These are phyloP conservation scores for Apiospora hydei DNA, from an alignment of 2,329 filamentous ascomycete genomes.

Conservation along the genomic window DNA sequence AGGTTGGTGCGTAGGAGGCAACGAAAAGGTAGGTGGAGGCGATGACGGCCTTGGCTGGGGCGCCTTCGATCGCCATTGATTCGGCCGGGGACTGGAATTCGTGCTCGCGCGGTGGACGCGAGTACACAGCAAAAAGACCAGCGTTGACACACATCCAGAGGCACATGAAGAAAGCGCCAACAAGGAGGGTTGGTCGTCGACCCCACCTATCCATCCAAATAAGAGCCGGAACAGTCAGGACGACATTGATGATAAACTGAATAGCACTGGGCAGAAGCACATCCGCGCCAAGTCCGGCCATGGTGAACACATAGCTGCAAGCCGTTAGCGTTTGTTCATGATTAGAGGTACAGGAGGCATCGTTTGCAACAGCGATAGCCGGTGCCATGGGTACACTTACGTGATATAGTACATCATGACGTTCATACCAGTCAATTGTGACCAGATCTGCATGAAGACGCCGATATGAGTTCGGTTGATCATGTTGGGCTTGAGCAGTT, in stretches of 20 bases:
- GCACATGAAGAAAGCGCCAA: slow-evolving; percentile 71
- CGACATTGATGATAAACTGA: slow-evolving; percentile 80
- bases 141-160: slow-evolving; percentile 56
- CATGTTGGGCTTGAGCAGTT: slow-evolving; percentile 78
- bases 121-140: slow-evolving; percentile 53
- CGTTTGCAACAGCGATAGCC: neutral
- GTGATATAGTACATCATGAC: slow-evolving; percentile 76
- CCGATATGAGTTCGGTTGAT: slow-evolving; percentile 76
- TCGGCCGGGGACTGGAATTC: slow-evolving; percentile 50
- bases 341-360: neutral
- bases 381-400: neutral
- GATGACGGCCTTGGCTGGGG: slow-evolving; percentile 64
- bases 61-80: slow-evolving; percentile 56
- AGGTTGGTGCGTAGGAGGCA: slow-evolving; percentile 55
- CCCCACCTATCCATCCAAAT: slow-evolving; percentile 80
- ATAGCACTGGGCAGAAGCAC: slow-evolving; percentile 72
- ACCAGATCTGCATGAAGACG: slow-evolving; percentile 78
- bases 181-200: slow-evolving; percentile 71
- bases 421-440: slow-evolving; percentile 79
- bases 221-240: slow-evolving; percentile 79
- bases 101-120: slow-evolving; percentile 41
- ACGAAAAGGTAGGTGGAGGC: slow-evolving; percentile 72
- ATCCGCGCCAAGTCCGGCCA: slow-evolving; percentile 70
- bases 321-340: neutral
- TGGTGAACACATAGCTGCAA: slow-evolving; percentile 67